Evolutionary conservation across 2,329 filamentous ascomycete species (phyloP), one percentile per base, ranked within the genome.

Genomic region (Cryoendolithus antarcticus): DNA sequence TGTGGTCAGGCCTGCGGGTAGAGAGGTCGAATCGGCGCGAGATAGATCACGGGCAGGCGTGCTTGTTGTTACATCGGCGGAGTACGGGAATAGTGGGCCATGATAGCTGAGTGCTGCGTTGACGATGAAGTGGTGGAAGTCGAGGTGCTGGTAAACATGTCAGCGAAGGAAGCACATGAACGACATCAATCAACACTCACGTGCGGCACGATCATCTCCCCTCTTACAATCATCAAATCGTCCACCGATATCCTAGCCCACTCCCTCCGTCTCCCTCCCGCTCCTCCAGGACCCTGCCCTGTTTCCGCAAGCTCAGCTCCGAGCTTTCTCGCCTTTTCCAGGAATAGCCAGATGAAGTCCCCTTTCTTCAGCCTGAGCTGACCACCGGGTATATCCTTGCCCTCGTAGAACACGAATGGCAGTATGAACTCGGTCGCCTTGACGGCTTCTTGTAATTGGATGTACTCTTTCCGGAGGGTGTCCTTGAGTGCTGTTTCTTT

Each of bases 341-440:
- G 66, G 48, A 96, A 94, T 1, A 95, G 66, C 91, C 91, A 96
- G 19, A 93, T 71, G 41, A 78, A 81, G 55, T 96, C 91, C 7
- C 91, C 89, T 62, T 98, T 98, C 61, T 86, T 93, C 37, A 96
- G 75, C 43, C 80, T 79, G 35, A 89, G 88, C 9, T 74, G 74
- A 1, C 89, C 88, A 10, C 86, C 86, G 0, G 88, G 83, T 8
- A 83, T 82, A 58, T 93, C 89, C 13, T 85, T 85, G 10, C 91
- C 91, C 50, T 96, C 89, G 63, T 95, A 96, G 58, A 96, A 96
- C 3, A 96, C 85, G 60, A 96, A 98, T 0, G 91, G 91, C 27
- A 98, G 80, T 10, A 82, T 72, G 39, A 98, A 83, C 55, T 95
- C 88, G 6, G 86, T 88, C 12, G 77, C 76, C 63, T 93, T 94